Conservation (phyloP, 2,329 filamentous ascomycete genomes). For the Tolypocladium tropicale region DNA sequence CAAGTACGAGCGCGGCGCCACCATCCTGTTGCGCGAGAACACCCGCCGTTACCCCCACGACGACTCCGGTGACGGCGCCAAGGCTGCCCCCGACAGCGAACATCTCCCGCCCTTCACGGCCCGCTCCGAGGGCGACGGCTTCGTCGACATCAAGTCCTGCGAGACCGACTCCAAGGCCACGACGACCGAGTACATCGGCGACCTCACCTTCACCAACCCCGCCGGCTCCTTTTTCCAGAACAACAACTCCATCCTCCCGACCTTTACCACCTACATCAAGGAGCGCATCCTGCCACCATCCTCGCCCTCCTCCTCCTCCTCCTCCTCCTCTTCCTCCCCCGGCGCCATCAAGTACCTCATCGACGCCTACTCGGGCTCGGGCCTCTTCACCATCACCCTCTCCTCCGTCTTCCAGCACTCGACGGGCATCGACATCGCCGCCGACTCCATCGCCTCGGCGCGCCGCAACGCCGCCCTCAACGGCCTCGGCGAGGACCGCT, state of each 20-base stretch:
- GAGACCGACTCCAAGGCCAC: constrained; percentile 76
- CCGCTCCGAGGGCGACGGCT: constrained; percentile 39
- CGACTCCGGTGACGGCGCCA: constrained; percentile 7
- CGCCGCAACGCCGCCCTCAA: constrained; percentile 71
- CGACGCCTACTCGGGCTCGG: constrained; percentile 94
- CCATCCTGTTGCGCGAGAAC: constrained; percentile 78
- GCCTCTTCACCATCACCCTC: constrained; percentile 92
- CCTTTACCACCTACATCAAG: constrained; percentile 80
- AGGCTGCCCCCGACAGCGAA: constrained; percentile 14
- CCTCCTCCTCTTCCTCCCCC: constrained; percentile 20
- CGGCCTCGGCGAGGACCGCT: constrained; percentile 53
- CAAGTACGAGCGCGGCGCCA: constrained; percentile 73
- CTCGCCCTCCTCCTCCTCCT: constrained; percentile 33
- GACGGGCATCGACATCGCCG: constrained; percentile 83
- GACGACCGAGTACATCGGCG: constrained; percentile 78
- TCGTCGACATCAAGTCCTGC: constrained; percentile 76
- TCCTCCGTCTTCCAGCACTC: constrained; percentile 74
- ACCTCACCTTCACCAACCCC: constrained; percentile 79
- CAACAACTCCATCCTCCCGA: constrained; percentile 92
- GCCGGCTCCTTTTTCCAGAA: constrained; percentile 98
- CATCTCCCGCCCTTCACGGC: constrained; percentile 22
- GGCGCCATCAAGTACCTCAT: constrained; percentile 69
- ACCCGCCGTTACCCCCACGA: constrained; percentile 56
- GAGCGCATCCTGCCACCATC: constrained; percentile 58
- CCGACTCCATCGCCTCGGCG: constrained; percentile 68